Conservation (phyloP, 1,284 basidiomycete species). For the Malassezia slooffiae region DNA sequence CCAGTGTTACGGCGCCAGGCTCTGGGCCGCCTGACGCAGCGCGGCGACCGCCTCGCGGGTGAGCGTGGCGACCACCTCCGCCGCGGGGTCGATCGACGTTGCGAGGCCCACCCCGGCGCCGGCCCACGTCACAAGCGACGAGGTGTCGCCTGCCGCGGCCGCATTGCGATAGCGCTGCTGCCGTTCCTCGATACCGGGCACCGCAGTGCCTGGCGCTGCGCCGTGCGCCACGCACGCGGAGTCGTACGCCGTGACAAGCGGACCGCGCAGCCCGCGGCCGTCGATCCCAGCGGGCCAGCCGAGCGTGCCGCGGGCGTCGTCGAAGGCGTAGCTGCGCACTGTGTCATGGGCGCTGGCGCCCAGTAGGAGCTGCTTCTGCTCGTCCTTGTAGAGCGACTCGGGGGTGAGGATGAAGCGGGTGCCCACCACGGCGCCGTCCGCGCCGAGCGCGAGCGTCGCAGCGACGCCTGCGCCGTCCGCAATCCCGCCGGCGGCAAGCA, state of each 20-base stretch:
- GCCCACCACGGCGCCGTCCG: slow-evolving; percentile 37
- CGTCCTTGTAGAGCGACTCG: slow-evolving; percentile 29
- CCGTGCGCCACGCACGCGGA: slow-evolving; percentile 8
- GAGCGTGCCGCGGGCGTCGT: slow-evolving; percentile 36
- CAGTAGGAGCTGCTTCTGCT: slow-evolving; percentile 32
- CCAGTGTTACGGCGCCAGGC: slow-evolving; percentile 1
- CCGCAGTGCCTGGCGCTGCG: slow-evolving; percentile 6
- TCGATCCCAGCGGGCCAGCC: slow-evolving; percentile 41
- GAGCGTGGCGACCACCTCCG: slow-evolving; percentile 22
- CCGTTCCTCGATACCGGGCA: slow-evolving; percentile 15
- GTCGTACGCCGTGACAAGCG: slow-evolving; percentile 35
- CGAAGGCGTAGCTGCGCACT: slow-evolving; percentile 34
- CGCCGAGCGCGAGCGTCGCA: slow-evolving; percentile 28
- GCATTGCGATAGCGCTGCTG: slow-evolving; percentile 34
- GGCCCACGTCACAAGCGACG: slow-evolving; percentile 37
- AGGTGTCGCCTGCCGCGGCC: slow-evolving; percentile 21
- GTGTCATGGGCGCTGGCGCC: slow-evolving; percentile 21
- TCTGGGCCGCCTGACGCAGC: slow-evolving; percentile 1
- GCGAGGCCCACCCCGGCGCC: slow-evolving; percentile 39
- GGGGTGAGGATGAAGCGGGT: slow-evolving; percentile 40
- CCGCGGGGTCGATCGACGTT: slow-evolving; percentile 22
- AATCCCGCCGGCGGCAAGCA: slow-evolving; percentile 39
- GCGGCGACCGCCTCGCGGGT: slow-evolving; percentile 16
- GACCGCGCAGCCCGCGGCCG: slow-evolving; percentile 32
- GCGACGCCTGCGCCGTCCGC: slow-evolving; percentile 26